Percentiles rank a stretch among this genome's conserved stretches.
Evolutionary conservation across 805 yeast species (phyloP).

Genomic region (Pichia deserticola): DNA sequence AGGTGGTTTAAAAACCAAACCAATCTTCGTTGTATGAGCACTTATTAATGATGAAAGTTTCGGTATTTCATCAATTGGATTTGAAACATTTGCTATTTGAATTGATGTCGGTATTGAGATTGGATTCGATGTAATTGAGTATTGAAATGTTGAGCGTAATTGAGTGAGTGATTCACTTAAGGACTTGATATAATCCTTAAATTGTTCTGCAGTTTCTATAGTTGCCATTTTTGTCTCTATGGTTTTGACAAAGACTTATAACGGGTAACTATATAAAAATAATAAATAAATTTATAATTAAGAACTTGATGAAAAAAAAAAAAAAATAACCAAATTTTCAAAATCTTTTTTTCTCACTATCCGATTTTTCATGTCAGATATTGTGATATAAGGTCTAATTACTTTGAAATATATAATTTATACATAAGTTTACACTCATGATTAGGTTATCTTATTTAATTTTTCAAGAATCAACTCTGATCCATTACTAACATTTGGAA

Average conservation of each 20-base stretch:
- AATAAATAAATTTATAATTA: no score
- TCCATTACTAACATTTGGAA: neutral
- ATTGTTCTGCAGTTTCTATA: neutral
- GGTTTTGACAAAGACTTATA: neutral
- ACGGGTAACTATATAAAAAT: neutral
- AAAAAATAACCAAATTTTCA: no score
- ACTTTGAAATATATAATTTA: no score
- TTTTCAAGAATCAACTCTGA: no score
- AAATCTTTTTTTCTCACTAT: no score
- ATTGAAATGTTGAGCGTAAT: neutral
- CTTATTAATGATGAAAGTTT: slow-evolving; percentile 54
- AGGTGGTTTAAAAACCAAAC: slow-evolving; percentile 60
- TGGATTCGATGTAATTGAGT: neutral
- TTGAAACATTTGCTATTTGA: slow-evolving; percentile 23
- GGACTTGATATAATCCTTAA: neutral
- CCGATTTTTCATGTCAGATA: no score
- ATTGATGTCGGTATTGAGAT: neutral
- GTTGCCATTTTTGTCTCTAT: neutral
- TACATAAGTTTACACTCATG: no score
- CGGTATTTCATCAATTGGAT: slow-evolving; percentile 48
- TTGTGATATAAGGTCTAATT: no score
- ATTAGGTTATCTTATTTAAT: no score
- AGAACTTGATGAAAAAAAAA: neutral
- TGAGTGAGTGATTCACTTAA: neutral
- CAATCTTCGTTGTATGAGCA: slow-evolving; percentile 75